Conservation (phyloP, 768 basidiomycete genomes). For the Boletus patriciae region DNA sequence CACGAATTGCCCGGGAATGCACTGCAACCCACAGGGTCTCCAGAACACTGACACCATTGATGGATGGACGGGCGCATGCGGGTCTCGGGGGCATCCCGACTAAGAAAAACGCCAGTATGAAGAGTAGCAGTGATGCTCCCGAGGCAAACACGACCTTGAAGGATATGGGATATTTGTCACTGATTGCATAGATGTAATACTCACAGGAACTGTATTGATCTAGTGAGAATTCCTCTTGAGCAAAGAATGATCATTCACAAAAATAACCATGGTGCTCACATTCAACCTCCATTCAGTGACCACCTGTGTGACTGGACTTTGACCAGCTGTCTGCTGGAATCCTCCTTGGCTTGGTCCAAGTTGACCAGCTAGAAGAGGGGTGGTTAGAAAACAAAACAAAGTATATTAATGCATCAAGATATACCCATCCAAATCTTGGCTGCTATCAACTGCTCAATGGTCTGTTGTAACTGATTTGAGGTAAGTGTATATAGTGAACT, state of each 20-base stretch:
- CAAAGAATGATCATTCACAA: background rate
- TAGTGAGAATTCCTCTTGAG: background rate
- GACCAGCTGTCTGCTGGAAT: background rate
- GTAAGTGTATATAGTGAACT: background rate
- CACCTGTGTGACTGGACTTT: slow-evolving; percentile 7
- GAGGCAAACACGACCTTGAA: slow-evolving; percentile 4
- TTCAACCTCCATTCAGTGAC: slow-evolving; percentile 13
- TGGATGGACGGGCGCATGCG: background rate
- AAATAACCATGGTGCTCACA: background rate
- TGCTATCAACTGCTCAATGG: slow-evolving; percentile 2
- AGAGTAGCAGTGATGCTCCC: slow-evolving; percentile 4
- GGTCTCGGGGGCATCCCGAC: background rate
- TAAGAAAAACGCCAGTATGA: background rate
- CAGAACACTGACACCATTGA: slow-evolving; percentile 11
- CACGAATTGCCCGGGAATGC: background rate
- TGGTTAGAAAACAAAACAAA: background rate
- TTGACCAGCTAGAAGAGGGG: slow-evolving; percentile 6
- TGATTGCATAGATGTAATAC: background rate
- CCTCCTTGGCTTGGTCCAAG: slow-evolving; percentile 4
- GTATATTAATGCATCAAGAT: background rate
- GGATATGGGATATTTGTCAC: background rate
- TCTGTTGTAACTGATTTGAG: background rate
- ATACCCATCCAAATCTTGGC: slow-evolving; percentile 13
- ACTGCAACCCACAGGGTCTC: slow-evolving; percentile 12
- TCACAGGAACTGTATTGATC: slow-evolving; percentile 19